Evolutionary conservation across 2,329 filamentous ascomycete genomes (phyloP).

Genomic region (Fusarium piperis): DNA sequence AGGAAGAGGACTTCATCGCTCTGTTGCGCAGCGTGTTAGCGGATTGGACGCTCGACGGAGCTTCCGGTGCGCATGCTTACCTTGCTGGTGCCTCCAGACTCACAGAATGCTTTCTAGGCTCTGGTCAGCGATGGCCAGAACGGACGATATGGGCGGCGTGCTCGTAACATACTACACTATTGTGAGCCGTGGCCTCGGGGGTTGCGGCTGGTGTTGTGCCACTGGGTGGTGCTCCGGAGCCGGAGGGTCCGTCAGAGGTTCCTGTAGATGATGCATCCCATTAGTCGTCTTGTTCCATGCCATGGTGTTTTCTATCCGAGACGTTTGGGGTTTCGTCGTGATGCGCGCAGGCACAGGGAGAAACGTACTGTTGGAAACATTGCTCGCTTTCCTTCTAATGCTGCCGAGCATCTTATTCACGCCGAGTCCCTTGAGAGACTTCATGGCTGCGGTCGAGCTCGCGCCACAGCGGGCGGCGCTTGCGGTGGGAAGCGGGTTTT

Average conservation of each 20-base stretch:
- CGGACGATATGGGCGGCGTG: constrained; percentile 6
- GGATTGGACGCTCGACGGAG: not conserved
- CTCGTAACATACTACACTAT: constrained; percentile 69
- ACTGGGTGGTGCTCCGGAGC: constrained; percentile 41
- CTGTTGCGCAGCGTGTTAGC: constrained; percentile 50
- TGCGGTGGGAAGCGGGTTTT: not conserved
- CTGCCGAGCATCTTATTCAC: constrained; percentile 66
- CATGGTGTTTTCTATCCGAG: constrained; percentile 7
- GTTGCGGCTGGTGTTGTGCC: constrained; percentile 58
- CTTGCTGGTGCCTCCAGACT: constrained; percentile 71
- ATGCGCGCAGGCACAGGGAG: constrained; percentile 3
- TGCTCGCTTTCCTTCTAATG: constrained; percentile 59
- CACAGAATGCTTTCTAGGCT: constrained; percentile 79
- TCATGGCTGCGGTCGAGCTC: constrained; percentile 46
- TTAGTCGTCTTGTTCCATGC: constrained; percentile 1
- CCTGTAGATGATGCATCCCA: constrained; percentile 15
- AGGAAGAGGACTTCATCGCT: constrained; percentile 93
- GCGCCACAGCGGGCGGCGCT: constrained; percentile 36
- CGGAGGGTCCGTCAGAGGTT: constrained; percentile 31
- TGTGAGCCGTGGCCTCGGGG: constrained; percentile 72
- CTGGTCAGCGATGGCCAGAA: constrained; percentile 33
- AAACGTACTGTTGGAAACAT: constrained; percentile 37
- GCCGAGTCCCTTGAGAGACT: constrained; percentile 62
- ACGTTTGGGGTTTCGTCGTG: not conserved
- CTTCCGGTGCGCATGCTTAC: constrained; percentile 49